These are phyloP conservation scores for Eucalyptus coolabah DNA, from an alignment of 345 rosid genomes.

Conservation along the genomic window DNA sequence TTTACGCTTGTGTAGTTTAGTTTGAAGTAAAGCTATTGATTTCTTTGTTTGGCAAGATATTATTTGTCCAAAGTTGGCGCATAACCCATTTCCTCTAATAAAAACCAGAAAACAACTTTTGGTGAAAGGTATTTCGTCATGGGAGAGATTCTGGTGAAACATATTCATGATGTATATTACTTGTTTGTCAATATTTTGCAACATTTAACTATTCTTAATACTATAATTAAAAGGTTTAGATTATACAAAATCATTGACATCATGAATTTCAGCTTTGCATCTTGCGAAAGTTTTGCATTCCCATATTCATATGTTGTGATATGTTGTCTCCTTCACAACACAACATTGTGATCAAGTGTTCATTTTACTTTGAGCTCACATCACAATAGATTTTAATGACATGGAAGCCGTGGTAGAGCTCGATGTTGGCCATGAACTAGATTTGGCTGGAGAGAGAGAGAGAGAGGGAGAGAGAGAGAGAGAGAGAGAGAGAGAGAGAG, in stretches of 20 bases:
- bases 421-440: not conserved
- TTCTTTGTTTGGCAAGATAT: too few relatives aligned
- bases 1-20: too few relatives aligned
- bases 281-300: not conserved
- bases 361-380: not conserved
- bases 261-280: not conserved
- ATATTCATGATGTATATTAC: not conserved
- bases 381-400: not conserved
- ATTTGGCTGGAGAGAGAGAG: not conserved
- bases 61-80: fast-evolving
- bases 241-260: not conserved
- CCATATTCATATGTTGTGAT: not conserved
- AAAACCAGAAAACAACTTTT: too few relatives aligned
- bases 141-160: too few relatives aligned
- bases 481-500: too few relatives aligned
- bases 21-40: too few relatives aligned
- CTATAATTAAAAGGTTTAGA: not conserved
- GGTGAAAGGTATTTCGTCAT: too few relatives aligned
- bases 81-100: too few relatives aligned
- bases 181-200: not conserved
- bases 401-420: not conserved
- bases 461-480: not conserved
- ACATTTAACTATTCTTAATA: not conserved
- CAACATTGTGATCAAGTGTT: not conserved
- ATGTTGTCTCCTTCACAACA: not conserved